These are phyloP conservation scores for Boletus rubroflammeus DNA, from an alignment of 768 basidiomycete species.

Conservation along the genomic window DNA sequence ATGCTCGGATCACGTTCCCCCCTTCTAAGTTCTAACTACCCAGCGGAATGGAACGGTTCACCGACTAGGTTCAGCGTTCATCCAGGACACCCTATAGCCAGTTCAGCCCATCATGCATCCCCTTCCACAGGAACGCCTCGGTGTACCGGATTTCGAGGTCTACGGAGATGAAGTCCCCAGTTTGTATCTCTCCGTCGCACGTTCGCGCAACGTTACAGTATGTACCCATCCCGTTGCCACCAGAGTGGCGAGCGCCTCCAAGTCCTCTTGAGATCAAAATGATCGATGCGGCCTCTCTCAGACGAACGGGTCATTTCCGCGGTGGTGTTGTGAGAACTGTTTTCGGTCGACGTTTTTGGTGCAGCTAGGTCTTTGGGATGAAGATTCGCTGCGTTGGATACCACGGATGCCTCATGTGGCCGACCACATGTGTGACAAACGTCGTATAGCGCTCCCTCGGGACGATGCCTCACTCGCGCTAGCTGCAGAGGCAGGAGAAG, in stretches of 20 bases:
- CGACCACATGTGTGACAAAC: background rate
- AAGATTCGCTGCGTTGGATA: constrained; percentile 2
- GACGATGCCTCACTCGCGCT: background rate
- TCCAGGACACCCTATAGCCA: constrained; percentile 23
- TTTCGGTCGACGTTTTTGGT: constrained; percentile 7
- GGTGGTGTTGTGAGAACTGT: constrained; percentile 10
- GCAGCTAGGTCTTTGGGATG: constrained; percentile 2
- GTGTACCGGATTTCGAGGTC: constrained; percentile 22
- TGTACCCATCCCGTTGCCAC: constrained; percentile 5
- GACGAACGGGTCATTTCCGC: constrained; percentile 24
- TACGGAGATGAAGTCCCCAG: constrained; percentile 26
- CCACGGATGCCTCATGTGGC: constrained; percentile 4
- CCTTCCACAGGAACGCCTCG: constrained; percentile 29
- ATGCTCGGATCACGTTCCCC: constrained; percentile 8
- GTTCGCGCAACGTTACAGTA: constrained; percentile 21
- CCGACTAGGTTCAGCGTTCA: constrained; percentile 3
- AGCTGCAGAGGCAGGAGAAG: background rate
- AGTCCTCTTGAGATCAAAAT: constrained; percentile 15
- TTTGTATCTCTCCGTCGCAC: constrained; percentile 23
- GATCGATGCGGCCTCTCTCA: constrained; percentile 12
- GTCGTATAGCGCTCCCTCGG: background rate
- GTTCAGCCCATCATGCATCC: constrained; percentile 15
- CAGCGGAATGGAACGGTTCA: constrained; percentile 12
- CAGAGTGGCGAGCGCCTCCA: constrained; percentile 11
- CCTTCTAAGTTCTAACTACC: background rate